phyloP scores from a whole-genome alignment of 257 asterid genomes.

The Rehmannia glutinosa region DNA sequence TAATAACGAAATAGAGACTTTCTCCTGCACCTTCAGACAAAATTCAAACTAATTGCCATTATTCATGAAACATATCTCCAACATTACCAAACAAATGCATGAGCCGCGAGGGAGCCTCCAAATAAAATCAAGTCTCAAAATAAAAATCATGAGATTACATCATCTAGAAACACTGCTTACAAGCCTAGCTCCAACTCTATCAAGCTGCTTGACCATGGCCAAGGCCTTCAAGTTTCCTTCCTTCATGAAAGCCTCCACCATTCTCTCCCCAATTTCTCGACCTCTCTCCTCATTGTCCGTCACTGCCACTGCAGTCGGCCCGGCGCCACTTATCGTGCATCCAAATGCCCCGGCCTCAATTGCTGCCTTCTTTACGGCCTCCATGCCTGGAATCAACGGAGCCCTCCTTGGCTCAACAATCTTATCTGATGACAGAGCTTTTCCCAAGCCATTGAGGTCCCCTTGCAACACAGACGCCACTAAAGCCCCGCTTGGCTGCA shows the following conservation, averaged over 20 bases:
- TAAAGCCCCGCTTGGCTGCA: conserved; percentile 84
- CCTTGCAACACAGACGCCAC: conserved; percentile 83
- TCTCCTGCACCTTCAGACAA: too few relatives aligned
- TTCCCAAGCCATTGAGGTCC: conserved; percentile 55
- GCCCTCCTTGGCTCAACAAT: conserved; percentile 88
- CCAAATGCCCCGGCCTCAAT: conserved; percentile 75
- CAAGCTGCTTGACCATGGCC: conserved; percentile 73
- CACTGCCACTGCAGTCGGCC: conserved; percentile 85
- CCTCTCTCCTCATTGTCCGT: conserved; percentile 65
- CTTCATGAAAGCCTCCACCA: conserved; percentile 77
- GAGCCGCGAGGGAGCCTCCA: too few relatives aligned
- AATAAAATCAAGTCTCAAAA: too few relatives aligned
- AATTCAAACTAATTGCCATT: too few relatives aligned
- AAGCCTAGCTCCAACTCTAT: conserved; percentile 86
- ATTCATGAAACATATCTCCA: too few relatives aligned
- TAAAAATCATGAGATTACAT: too few relatives aligned
- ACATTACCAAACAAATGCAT: too few relatives aligned
- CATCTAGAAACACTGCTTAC: conserved; percentile 55
- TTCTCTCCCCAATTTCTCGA: conserved; percentile 61
- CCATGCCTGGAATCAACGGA: conserved; percentile 88
- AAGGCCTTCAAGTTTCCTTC: conserved; percentile 67
- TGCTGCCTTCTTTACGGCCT: conserved; percentile 78
- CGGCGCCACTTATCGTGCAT: conserved; percentile 90
- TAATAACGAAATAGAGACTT: too few relatives aligned
- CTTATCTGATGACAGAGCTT: conserved; percentile 74